Evolutionary conservation across 805 yeast species (phyloP), one percentile per base, ranked within the genome.

Genomic region (Candida krabiensis): DNA sequence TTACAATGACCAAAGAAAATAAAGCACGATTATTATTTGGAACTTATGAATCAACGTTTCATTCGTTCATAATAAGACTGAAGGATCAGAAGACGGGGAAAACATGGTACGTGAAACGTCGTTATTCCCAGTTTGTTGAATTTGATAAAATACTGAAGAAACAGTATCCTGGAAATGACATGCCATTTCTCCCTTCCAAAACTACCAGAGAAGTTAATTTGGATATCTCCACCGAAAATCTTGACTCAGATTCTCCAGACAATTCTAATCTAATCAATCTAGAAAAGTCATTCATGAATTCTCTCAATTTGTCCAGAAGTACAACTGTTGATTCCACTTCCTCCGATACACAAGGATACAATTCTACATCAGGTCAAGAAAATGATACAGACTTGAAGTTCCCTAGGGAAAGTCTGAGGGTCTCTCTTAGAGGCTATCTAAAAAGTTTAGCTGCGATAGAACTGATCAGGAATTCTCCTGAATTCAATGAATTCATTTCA

Each of bases 341-440:
- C 8, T 30, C 25, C 3, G 36, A 41, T 13, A 30, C 37, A 4
- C n/a, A n/a, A n/a, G n/a, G n/a, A n/a, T n/a, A n/a, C n/a, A n/a
- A n/a, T n/a, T n/a, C n/a, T n/a, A n/a, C n/a, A n/a, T 24, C 21
- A 9, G 44, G 26, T 13, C 41, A 42, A 9, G 37, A 36, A 2
- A 25, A 36, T 11, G 40, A 43, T 14, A 41, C 46, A 14, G 44
- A 41, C 18, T 24, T 46, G 26, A 59, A 55, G 25, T 66, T 86
- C 21, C 75, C 80, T 2, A 72, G 95, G 19, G 98, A 91, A 58
- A 81, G 79, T 47, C 73, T 87, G 49, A 68, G 98, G 29, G 70
- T 88, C 8, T 77, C 95, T 0, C 67, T 91, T 30, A 69, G 97
- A 32, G 86, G 88, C 0, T 91, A 86, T 52, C 53, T 91, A 33